Evolutionary conservation across 2,329 filamentous ascomycete genomes (phyloP), one percentile per base, ranked within the genome.

Genomic region (Alternaria triticimaculans): DNA sequence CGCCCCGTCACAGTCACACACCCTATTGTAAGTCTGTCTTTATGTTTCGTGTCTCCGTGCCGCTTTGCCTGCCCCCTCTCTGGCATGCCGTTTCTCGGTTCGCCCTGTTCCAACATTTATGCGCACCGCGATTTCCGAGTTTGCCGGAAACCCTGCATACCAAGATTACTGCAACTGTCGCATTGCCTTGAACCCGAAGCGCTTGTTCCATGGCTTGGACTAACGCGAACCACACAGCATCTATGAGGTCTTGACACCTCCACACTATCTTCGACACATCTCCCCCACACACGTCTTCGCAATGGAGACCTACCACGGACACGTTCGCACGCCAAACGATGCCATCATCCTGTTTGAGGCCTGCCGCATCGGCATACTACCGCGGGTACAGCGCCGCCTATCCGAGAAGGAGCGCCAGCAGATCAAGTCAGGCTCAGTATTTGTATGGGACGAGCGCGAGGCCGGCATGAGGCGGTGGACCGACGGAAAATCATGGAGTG

Each of bases 361-460:
- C 64, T 99, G 95, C 81, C 88, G 95, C 68, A 86, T 97, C 49
- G 96, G 96, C 58, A 85, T 97, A 53, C 84, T 98, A 51, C 96
- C 96, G 28, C 89, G 96, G 70, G 96, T 99, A 6, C 96, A 98
- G 83, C 88, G 96, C 71, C 88, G 96, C 73, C 83, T 97, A 63
- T 98, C 96, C 3, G 96, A 99, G 81, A 98, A 98, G 83, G 96
- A 99, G 83, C 89, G 96, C 65, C 94, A 97, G 78, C 93, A 93
- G 5, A 99, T 99, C 80, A 91, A 93, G 76, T 97, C 95, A 1
- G 96, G 96, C 46, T 99, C 96, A 0, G 95, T 99, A 4, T 99
- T 98, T 76, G 96, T 99, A n/a, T 99, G 96, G 96, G 96, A 99
- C 80, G 96, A 99, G 84, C 87, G 95, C 72, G 96, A 99, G 84